phyloP scores from a whole-genome alignment of 129 eudicot species.

The Centaurea solstitialis region DNA sequence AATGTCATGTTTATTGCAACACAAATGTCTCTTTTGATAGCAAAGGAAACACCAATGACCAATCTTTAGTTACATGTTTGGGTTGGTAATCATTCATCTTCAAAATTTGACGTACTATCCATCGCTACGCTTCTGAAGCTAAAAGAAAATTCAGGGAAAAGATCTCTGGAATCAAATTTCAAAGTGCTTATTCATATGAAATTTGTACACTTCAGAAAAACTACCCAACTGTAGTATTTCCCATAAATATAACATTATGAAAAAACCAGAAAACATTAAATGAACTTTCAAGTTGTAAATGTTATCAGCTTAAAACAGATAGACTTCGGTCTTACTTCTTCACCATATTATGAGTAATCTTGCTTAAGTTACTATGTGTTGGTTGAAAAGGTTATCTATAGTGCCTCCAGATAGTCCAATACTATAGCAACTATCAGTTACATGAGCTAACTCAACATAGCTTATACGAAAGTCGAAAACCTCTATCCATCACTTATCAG shows the following conservation, averaged over 20 bases:
- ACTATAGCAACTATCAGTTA: not conserved
- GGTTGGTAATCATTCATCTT: not conserved
- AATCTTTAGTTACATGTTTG: not conserved
- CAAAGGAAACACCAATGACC: not conserved
- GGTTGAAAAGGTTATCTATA: not conserved
- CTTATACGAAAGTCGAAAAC: not conserved
- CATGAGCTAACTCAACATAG: not conserved
- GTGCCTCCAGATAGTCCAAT: not conserved
- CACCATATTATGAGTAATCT: not conserved
- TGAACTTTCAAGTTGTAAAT: not conserved
- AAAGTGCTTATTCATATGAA: not conserved
- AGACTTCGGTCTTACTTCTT: not conserved
- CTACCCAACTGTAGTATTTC: not conserved
- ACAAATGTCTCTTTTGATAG: not conserved
- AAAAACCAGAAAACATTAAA: not conserved
- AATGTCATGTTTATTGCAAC: not conserved
- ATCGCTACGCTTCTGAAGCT: not conserved
- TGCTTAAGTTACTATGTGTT: not conserved
- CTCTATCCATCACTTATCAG: not conserved
- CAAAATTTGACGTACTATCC: not conserved
- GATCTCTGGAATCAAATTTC: conserved; percentile 1
- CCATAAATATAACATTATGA: not conserved
- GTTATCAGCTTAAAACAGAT: not conserved
- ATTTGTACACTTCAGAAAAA: not conserved
- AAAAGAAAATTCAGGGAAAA: not conserved